Evolutionary conservation across 2,329 filamentous ascomycete species (phyloP), one percentile per base, ranked within the genome.

Genomic region (Phialemonium atrogriseum): DNA sequence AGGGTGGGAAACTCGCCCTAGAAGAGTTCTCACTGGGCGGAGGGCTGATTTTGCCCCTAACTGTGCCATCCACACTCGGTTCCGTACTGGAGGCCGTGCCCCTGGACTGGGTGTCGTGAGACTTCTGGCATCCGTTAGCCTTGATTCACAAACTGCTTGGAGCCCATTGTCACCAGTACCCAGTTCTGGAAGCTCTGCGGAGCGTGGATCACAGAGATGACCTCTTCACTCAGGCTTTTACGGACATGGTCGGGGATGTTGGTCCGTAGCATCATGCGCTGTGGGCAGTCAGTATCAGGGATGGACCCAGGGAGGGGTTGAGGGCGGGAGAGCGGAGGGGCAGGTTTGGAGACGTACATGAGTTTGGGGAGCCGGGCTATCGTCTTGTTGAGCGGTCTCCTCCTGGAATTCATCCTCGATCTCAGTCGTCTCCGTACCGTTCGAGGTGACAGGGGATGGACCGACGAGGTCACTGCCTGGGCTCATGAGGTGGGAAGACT

Each of bases 171-270:
- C 27, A 23, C 27, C 73, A 51, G n/a, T 55, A 91, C 84, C 73
- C 91, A 94, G 45, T 74, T 74, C 34, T 76, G 72, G 56, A 91
- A 95, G 39, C 81, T 84, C 42, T 85, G 70, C 0, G 88, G 87
- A 11, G 84, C 85, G 64, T 94, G 88, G 44, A 95, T 94, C 33
- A 94, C 88, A 2, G 88, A 95, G 32, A 85, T 72, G 15, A 86
- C 80, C 44, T 88, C 85, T 43, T 94, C 85, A 39, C 77, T 78
- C 15, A 71, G 70, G 32, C 62, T 60, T 31, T 69, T 67, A 51
- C 77, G 62, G 53, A 80, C 48, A 37, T 67, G 61, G 24, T 75
- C 72, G 3, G 73, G 59, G 8, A 80, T 47, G 38, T 68, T 71
- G 5, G 76, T 80, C 32, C 60, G 63, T 11, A 77, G 55, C 60